A percentile compares a stretch with the other conserved stretches of the same genome.
Conservation (phyloP, 106 monocot species). For the Dioscorea dumetorum region DNA sequence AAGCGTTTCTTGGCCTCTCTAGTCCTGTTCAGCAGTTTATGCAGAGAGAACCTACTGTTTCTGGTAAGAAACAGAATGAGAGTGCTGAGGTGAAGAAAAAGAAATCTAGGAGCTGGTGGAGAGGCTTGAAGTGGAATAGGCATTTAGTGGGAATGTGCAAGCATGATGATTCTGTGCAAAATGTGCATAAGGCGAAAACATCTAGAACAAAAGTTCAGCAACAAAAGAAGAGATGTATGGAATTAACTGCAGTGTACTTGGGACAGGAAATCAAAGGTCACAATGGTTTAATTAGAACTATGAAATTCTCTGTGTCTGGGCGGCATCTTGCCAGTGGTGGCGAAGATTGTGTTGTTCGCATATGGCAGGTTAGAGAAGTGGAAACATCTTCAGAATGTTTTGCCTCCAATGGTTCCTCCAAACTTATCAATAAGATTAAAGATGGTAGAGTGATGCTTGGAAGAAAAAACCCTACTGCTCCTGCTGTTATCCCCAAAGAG, state of each 20-base stretch:
- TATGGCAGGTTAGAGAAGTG: conserved; percentile 70
- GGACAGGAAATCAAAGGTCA: conserved; percentile 77
- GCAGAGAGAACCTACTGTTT: conserved; percentile 9
- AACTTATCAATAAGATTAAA: conserved; percentile 19
- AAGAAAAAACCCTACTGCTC: conserved; percentile 14
- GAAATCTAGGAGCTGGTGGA: conserved; percentile 48
- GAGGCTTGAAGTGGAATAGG: conserved; percentile 19
- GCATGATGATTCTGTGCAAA: conserved; percentile 15
- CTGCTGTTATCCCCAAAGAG: conserved; percentile 54
- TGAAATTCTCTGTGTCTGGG: conserved; percentile 72
- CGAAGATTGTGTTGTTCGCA: conserved; percentile 63
- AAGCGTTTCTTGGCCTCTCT: not conserved
- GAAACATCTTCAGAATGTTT: conserved; percentile 32
- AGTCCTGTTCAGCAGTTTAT: conserved; percentile 28
- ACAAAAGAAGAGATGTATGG: conserved; percentile 39
- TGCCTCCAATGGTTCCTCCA: conserved; percentile 8
- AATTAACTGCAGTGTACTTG: conserved; percentile 49
- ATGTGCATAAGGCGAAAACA: conserved; percentile 10
- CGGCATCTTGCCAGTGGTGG: conserved; percentile 72
- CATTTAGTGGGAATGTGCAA: conserved; percentile 9
- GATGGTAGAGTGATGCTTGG: conserved; percentile 14
- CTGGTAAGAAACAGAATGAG: conserved; percentile 5
- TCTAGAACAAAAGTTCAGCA: conserved; percentile 27
- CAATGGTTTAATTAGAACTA: conserved; percentile 48
- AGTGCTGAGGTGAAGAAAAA: conserved; percentile 12